Percentiles rank a stretch among this genome's conserved stretches.
phyloP scores from a whole-genome alignment of 164 flowering plant species.

The Annona squamosa region DNA sequence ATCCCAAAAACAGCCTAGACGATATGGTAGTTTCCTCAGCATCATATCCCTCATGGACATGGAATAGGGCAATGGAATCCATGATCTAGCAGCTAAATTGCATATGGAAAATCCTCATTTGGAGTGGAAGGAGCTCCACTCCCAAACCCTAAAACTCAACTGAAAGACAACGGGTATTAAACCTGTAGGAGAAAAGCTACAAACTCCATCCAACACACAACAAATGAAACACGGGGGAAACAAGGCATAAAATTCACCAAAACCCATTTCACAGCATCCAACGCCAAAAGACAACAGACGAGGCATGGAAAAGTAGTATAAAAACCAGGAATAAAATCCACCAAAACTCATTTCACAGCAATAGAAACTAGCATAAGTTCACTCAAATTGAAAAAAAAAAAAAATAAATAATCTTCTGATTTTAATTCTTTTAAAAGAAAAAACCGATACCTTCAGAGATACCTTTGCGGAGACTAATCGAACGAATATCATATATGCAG shows the following conservation, averaged over 20 bases:
- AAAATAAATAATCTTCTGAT: too few species aligned
- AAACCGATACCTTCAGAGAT: too few species aligned
- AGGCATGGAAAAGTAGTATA: too few species aligned
- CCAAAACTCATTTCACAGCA: too few species aligned
- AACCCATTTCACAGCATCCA: background rate
- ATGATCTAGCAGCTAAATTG: constrained; percentile 24
- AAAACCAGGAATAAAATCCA: too few species aligned
- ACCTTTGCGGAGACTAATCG: too few species aligned
- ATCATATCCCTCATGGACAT: background rate
- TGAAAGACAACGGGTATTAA: background rate
- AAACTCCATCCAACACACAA: background rate
- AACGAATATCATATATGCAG: too few species aligned
- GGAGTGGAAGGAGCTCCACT: constrained; percentile 20
- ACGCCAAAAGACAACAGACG: too few species aligned
- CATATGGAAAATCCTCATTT: constrained; percentile 9
- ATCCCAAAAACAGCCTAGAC: constrained; percentile 7
- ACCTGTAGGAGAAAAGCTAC: background rate
- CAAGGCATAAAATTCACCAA: background rate
- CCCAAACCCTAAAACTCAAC: constrained; percentile 9
- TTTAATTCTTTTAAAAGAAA: too few species aligned
- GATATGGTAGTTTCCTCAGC: background rate
- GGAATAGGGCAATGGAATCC: constrained; percentile 25
- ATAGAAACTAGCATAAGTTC: too few species aligned
- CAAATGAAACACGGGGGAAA: background rate
- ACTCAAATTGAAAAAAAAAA: too few species aligned